phyloP scores from a whole-genome alignment of 2,329 filamentous ascomycete species.

The Fusarium sororula region DNA sequence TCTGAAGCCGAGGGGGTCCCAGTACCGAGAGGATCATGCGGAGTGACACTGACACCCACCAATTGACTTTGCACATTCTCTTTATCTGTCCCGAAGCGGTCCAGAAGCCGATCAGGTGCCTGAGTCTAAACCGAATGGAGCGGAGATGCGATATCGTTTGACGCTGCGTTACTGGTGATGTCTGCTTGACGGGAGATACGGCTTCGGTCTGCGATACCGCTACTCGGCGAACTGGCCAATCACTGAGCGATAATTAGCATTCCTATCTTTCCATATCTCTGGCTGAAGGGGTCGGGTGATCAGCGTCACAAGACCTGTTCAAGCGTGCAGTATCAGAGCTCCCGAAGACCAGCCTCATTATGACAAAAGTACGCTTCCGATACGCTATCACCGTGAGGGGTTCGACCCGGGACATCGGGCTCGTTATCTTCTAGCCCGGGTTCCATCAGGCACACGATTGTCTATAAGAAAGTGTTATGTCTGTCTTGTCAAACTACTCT shows the following conservation, averaged over 20 bases:
- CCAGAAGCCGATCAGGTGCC: constrained; percentile 1
- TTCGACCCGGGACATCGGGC: background rate
- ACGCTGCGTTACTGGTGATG: background rate
- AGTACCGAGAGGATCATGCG: background rate
- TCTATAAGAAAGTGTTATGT: constrained; percentile 5
- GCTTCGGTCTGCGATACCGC: background rate
- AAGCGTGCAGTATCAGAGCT: background rate
- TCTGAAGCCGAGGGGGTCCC: background rate
- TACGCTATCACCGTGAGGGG: background rate
- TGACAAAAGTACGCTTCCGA: background rate
- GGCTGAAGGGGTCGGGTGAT: background rate
- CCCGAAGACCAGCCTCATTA: background rate
- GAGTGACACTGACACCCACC: background rate
- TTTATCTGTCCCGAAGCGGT: background rate
- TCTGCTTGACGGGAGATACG: background rate
- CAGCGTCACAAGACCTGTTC: background rate
- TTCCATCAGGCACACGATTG: background rate
- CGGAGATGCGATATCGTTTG: background rate
- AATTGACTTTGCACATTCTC: background rate
- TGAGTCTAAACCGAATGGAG: background rate
- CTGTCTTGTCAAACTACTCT: background rate
- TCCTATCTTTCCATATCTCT: background rate
- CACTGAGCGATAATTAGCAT: background rate
- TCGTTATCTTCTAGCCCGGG: background rate
- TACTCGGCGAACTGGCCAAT: background rate